These are phyloP conservation scores for Linnemannia hyalina DNA, from an alignment of 192 early-diverging fungal species.

Conservation along the genomic window DNA sequence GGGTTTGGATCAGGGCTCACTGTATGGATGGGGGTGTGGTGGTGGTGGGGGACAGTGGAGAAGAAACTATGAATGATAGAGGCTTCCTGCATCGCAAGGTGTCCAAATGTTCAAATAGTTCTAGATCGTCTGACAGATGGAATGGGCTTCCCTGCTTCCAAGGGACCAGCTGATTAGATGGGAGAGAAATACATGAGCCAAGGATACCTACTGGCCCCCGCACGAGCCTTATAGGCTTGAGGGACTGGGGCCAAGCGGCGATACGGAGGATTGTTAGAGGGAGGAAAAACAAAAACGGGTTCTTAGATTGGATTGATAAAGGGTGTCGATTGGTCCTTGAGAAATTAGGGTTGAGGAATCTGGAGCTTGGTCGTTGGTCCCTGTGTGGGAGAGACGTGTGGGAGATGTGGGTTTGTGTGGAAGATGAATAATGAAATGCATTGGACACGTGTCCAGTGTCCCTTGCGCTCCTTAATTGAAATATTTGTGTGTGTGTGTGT, in stretches of 20 bases:
- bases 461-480: background rate
- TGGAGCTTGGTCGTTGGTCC: no score
- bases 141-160: no score
- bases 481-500: background rate
- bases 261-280: background rate
- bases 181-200: background rate
- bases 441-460: background rate
- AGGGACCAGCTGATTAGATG: no score
- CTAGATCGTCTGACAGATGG: no score
- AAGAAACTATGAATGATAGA: no score
- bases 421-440: background rate
- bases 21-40: no score
- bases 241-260: background rate
- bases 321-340: no score
- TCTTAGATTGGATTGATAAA: background rate
- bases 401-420: background rate
- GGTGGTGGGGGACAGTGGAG: no score
- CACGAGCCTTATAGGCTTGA: background rate
- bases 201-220: background rate
- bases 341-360: no score
- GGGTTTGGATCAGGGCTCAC: no score
- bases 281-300: background rate
- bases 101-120: no score
- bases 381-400: background rate
- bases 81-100: no score